Conservation (phyloP, 2,329 filamentous ascomycete species). For the Ophiostoma himal-ulmi region DNA sequence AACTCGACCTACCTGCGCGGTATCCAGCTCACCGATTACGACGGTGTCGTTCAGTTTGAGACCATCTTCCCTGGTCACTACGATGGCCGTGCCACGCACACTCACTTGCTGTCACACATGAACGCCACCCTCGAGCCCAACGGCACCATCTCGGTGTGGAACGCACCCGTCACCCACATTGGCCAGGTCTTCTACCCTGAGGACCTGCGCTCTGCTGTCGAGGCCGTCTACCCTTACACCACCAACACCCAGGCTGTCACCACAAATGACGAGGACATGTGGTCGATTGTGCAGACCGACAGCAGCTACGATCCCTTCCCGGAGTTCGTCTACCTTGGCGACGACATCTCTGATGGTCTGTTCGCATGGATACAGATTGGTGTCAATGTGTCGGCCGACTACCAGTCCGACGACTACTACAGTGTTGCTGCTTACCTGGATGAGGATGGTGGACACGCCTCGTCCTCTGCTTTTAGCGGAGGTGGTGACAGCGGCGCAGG, state of each 20-base stretch:
- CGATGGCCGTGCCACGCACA: conserved; percentile 36
- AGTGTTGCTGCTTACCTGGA: conserved; percentile 1
- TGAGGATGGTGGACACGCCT: background rate
- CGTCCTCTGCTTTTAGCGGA: background rate
- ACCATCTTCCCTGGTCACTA: conserved; percentile 44
- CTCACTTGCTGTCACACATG: conserved; percentile 35
- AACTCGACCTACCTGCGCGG: conserved; percentile 42
- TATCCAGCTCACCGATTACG: conserved; percentile 38
- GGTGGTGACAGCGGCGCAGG: background rate
- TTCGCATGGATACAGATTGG: conserved; percentile 48
- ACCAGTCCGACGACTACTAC: conserved; percentile 47
- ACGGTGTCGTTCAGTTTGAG: conserved; percentile 40
- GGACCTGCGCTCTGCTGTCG: conserved; percentile 45
- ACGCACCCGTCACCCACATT: conserved; percentile 44
- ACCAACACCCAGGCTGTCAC: conserved; percentile 39
- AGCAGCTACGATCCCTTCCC: conserved; percentile 41
- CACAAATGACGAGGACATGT: conserved; percentile 40
- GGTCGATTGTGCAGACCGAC: conserved; percentile 40
- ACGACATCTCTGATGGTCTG: conserved; percentile 43
- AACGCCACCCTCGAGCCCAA: conserved; percentile 40
- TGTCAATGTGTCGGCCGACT: conserved; percentile 37
- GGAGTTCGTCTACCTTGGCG: conserved; percentile 52
- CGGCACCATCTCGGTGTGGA: conserved; percentile 45
- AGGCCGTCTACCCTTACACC: conserved; percentile 41
- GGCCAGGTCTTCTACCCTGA: conserved; percentile 58